Evolutionary conservation across 2,329 filamentous ascomycete species (phyloP).

Genomic region (Talaromyces sp.): DNA sequence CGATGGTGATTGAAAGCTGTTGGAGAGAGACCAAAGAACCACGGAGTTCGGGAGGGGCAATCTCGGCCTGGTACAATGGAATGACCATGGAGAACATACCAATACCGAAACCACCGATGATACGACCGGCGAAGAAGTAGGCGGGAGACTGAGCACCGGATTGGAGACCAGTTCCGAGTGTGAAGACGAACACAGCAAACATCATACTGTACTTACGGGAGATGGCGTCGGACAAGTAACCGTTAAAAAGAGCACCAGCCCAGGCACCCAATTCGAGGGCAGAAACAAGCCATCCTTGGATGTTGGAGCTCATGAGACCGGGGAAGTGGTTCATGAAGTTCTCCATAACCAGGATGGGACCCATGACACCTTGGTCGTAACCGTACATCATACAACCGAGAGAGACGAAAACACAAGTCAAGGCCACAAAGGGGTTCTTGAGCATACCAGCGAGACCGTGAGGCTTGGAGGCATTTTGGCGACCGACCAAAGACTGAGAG

Average conservation of each 20-base stretch:
- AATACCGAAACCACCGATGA: constrained; percentile 32
- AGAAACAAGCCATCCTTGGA: constrained; percentile 22
- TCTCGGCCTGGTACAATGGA: constrained; percentile 32
- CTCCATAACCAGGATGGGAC: constrained; percentile 38
- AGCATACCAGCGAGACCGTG: constrained; percentile 42
- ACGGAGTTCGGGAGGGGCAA: constrained; percentile 22
- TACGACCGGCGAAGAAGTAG: constrained; percentile 32
- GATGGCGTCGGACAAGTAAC: constrained; percentile 31
- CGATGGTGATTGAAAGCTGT: constrained; percentile 21
- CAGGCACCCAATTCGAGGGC: constrained; percentile 39
- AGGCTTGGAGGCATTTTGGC: constrained; percentile 39
- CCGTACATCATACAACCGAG: constrained; percentile 37
- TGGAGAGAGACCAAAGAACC: constrained; percentile 19
- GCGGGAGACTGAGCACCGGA: constrained; percentile 31
- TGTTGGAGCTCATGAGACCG: constrained; percentile 29
- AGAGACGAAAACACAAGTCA: constrained; percentile 39
- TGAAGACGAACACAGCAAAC: constrained; percentile 36
- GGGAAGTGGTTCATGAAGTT: constrained; percentile 40
- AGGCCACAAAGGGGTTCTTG: constrained; percentile 43
- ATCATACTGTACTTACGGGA: constrained; percentile 37
- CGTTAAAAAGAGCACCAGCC: constrained; percentile 33
- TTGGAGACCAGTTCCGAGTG: constrained; percentile 26
- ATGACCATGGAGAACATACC: constrained; percentile 36
- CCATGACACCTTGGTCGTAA: constrained; percentile 40
- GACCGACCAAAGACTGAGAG: constrained; percentile 42